Evolutionary conservation across 176 grass and related monocot genomes (phyloP).

Genomic region (Carex parvula): DNA sequence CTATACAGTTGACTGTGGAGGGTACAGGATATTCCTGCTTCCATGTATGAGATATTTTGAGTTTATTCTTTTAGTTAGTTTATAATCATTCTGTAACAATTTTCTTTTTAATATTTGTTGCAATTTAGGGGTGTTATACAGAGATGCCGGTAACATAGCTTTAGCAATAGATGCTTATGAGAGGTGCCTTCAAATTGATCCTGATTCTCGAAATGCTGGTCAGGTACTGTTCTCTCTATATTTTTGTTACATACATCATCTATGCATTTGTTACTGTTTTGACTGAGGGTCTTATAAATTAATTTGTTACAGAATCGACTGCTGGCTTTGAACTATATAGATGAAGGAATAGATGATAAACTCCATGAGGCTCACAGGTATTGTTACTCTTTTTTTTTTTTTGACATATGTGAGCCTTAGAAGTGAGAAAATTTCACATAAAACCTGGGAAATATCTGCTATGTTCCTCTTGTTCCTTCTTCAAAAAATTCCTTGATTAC

Average conservation of each 20-base stretch:
- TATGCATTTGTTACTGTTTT: background rate
- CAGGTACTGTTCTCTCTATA: slow-evolving; percentile 52
- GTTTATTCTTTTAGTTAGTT: background rate
- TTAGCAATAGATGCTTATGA: slow-evolving; percentile 90
- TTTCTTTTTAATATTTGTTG: slow-evolving; percentile 22
- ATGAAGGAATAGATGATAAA: slow-evolving; percentile 84
- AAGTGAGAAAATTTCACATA: background rate
- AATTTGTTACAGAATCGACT: slow-evolving; percentile 78
- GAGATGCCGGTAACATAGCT: slow-evolving; percentile 92
- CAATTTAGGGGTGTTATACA: slow-evolving; percentile 90
- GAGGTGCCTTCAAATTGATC: slow-evolving; percentile 92
- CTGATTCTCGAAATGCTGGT: slow-evolving; percentile 96
- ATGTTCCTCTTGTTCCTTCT: background rate
- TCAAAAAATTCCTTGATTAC: background rate
- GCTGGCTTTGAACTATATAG: slow-evolving; percentile 97
- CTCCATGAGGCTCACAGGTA: slow-evolving; percentile 97
- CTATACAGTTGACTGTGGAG: background rate
- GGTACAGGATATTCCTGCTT: background rate
- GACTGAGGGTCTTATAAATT: slow-evolving; percentile 16
- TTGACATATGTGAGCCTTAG: background rate
- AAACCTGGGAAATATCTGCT: background rate
- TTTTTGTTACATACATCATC: slow-evolving; percentile 11
- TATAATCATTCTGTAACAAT: background rate
- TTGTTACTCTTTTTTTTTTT: background rate
- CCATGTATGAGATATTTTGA: background rate